These are phyloP conservation scores for Argentina anserina DNA, from an alignment of 306 rosid genomes.

Conservation along the genomic window DNA sequence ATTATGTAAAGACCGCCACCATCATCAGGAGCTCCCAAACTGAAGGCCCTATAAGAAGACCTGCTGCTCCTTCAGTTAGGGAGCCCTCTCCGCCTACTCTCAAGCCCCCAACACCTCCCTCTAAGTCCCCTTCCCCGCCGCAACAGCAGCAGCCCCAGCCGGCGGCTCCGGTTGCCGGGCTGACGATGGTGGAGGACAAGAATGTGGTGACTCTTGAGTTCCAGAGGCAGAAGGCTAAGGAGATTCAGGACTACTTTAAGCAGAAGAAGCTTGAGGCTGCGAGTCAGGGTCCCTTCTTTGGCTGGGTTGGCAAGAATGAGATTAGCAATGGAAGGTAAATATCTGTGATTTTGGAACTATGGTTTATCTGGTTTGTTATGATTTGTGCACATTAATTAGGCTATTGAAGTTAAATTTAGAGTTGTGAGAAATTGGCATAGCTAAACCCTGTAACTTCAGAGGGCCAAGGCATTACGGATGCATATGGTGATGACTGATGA, in stretches of 20 bases:
- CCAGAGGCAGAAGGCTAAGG: slow-evolving; percentile 98
- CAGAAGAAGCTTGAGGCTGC: slow-evolving; percentile 86
- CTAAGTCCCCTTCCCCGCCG: slow-evolving; percentile 41
- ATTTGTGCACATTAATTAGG: not conserved
- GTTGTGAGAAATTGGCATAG: not conserved
- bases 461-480: not conserved
- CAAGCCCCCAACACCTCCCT: slow-evolving; percentile 60
- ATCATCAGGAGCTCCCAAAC: slow-evolving; percentile 63
- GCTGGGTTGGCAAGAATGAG: slow-evolving; percentile 84
- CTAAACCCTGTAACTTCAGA: not conserved
- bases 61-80: slow-evolving; percentile 65
- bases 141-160: slow-evolving; percentile 26
- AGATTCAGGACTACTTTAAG: slow-evolving; percentile 85
- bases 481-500: not conserved
- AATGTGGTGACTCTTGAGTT: slow-evolving; percentile 70
- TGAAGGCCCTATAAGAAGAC: slow-evolving; percentile 94
- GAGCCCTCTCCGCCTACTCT: slow-evolving; percentile 55
- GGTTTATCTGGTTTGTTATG: slow-evolving; percentile 10
- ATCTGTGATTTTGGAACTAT: slow-evolving; percentile 1
- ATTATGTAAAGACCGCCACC: slow-evolving; percentile 21
- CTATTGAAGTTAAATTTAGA: not conserved
- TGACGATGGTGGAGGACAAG: slow-evolving; percentile 36
- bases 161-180: slow-evolving; percentile 21
- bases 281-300: slow-evolving; percentile 73
- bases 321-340: slow-evolving; percentile 84